Evolutionary conservation across 768 basidiomycete species (phyloP), one percentile per base, ranked within the genome.

Genomic region (Russula dissimulans): DNA sequence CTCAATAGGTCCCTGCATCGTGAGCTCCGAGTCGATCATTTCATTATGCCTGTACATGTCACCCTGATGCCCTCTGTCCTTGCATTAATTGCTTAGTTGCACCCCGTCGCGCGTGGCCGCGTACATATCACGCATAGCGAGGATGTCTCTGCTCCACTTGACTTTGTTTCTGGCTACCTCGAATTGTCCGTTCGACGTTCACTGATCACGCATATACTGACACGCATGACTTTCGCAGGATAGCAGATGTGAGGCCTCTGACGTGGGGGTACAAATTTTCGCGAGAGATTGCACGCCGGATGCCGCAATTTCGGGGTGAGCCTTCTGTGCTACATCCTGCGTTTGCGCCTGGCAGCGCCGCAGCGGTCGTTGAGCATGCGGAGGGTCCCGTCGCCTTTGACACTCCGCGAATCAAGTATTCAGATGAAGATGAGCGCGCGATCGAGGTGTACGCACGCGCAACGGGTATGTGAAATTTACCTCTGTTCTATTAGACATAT

Each of bases 201-300:
- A 18, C 8, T n/a, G 3, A 8, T 22, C 22, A 6, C 49, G 5
- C 11, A 38, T 38, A 38, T 18, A 22, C 39, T 41, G 39, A 41
- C 14, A 18, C 11, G 12, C n/a, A 5, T 6, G 1, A 1, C 10
- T 36, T 41, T 41, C 14, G 14, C 39, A 45, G 71, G n/a, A 61
- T 65, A 46, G 70, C 64, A 15, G 72, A 73, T 42, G 54, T 86
- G 6, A 75, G 68, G 0, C 70, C 77, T 22, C 62, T 84, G 47
- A 72, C 72, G 55, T 80, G 80, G 75, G 73, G 67, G 0, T 86
- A 85, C 69, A 87, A 86, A 63, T 76, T 75, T 55, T 56, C 67
- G 4, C 76, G 84, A 1, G 84, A 87, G 70, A 62, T 81, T 10
- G 71, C 74, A 4, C 77, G 85, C 39, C 79, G 85, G 15, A 82